Percentiles rank a stretch among this genome's conserved stretches.
Evolutionary conservation across 2,329 filamentous ascomycete species (phyloP).

Genomic region (Lizonia empirigonia): DNA sequence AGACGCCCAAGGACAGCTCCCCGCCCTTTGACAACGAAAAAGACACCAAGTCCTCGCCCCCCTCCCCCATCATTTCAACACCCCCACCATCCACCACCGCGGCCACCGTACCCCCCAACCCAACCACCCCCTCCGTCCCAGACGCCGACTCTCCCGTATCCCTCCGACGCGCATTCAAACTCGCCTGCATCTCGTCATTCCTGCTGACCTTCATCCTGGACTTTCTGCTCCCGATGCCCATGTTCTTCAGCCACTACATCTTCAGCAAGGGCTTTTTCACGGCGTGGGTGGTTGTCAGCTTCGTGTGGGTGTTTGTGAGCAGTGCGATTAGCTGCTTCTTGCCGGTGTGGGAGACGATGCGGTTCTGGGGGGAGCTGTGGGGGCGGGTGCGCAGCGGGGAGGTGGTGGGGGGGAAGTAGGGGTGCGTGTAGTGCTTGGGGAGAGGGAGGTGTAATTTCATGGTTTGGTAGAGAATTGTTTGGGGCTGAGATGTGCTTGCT

Average conservation of each 20-base stretch:
- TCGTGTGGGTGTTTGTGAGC: slow-evolving; percentile 52
- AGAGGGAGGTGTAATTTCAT: too few relatives aligned
- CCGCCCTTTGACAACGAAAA: slow-evolving; percentile 9
- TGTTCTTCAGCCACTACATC: slow-evolving; percentile 51
- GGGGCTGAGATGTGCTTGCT: too few relatives aligned
- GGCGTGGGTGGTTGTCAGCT: slow-evolving; percentile 50
- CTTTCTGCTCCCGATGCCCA: slow-evolving; percentile 50
- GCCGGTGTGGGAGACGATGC: slow-evolving; percentile 51
- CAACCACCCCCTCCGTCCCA: neutral
- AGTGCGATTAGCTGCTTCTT: slow-evolving; percentile 50
- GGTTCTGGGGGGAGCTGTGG: slow-evolving; percentile 10
- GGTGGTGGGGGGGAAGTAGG: neutral
- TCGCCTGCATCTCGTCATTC: slow-evolving; percentile 47
- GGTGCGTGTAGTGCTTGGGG: too few relatives aligned
- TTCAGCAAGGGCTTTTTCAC: slow-evolving; percentile 51
- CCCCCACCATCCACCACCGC: neutral
- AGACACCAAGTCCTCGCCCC: neutral
- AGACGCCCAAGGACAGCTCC: slow-evolving; percentile 9
- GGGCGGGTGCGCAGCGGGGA: neutral
- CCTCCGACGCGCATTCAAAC: slow-evolving; percentile 44
- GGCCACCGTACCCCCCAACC: neutral
- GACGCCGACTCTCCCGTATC: slow-evolving; percentile 39
- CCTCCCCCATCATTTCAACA: neutral
- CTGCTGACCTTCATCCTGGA: slow-evolving; percentile 50
- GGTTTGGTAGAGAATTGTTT: too few relatives aligned